Evolutionary conservation across 345 rosid species (phyloP).

Genomic region (Rhizophora mangle): DNA sequence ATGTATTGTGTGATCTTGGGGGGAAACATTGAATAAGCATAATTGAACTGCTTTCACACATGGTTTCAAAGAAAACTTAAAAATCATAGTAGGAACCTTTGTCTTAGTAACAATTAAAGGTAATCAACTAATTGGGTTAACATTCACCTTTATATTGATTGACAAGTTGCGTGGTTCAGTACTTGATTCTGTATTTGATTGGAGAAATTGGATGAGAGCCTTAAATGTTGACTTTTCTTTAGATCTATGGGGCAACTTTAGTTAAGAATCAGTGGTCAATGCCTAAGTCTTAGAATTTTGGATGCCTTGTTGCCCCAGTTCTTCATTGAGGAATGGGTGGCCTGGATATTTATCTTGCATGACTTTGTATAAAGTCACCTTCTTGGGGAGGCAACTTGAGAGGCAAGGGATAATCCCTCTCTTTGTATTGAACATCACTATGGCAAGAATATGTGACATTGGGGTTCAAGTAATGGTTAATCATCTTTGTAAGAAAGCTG

Average conservation of each 20-base stretch:
- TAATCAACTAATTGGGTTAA: background rate
- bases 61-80: background rate
- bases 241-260: background rate
- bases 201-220: too few relatives aligned
- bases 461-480: background rate
- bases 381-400: too few relatives aligned
- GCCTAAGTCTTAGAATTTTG: background rate
- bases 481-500: background rate
- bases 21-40: constrained; percentile 4
- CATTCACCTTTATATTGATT: constrained; percentile 5
- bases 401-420: too few relatives aligned
- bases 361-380: too few relatives aligned
- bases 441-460: too few relatives aligned
- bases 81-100: background rate
- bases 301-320: background rate
- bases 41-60: background rate
- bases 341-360: too few relatives aligned
- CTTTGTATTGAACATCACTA: too few relatives aligned
- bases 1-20: background rate
- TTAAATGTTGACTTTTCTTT: background rate
- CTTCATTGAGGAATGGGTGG: too few relatives aligned
- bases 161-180: background rate
- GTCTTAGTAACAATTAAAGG: background rate
- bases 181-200: too few relatives aligned
- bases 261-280: background rate